Percentiles rank a stretch among this genome's conserved stretches.
phyloP scores from a whole-genome alignment of 495 filamentous ascomycete species.

The Daldinia childiae region DNA sequence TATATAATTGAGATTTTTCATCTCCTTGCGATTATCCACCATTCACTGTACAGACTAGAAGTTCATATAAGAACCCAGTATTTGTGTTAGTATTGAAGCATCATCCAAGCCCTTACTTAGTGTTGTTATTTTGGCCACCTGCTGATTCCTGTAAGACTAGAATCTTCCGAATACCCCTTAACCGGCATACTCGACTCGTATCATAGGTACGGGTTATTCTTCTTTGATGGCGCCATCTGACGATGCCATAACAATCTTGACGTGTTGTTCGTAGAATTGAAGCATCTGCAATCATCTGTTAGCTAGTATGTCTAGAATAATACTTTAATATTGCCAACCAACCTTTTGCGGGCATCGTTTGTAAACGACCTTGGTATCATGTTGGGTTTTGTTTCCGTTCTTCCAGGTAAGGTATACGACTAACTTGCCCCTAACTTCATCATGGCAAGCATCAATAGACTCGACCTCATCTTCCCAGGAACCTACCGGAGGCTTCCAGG shows the following conservation, averaged over 20 bases:
- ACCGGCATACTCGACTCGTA: neutral
- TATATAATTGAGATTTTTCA: neutral
- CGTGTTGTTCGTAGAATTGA: constrained; percentile 67
- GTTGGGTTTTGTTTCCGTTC: constrained; percentile 67
- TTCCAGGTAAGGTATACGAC: constrained; percentile 66
- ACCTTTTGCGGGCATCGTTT: constrained; percentile 69
- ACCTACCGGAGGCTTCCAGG: constrained; percentile 64
- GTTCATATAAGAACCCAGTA: neutral
- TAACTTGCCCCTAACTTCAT: constrained; percentile 57
- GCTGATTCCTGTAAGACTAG: neutral
- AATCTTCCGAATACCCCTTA: neutral
- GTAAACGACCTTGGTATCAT: constrained; percentile 64
- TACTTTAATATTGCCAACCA: constrained; percentile 22
- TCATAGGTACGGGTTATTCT: constrained; percentile 4
- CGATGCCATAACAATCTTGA: constrained; percentile 55
- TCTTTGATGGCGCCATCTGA: constrained; percentile 17
- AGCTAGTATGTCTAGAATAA: neutral
- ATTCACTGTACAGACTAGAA: neutral
- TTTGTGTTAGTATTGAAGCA: neutral
- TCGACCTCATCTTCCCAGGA: constrained; percentile 68
- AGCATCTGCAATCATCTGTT: constrained; percentile 59
- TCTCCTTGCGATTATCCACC: neutral
- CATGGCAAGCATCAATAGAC: constrained; percentile 65
- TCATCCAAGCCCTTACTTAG: neutral
- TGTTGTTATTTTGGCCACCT: neutral